Percentiles rank a stretch among this genome's conserved stretches.
Evolutionary conservation across 345 rosid genomes (phyloP).

Genomic region (Eucalyptus globulus): DNA sequence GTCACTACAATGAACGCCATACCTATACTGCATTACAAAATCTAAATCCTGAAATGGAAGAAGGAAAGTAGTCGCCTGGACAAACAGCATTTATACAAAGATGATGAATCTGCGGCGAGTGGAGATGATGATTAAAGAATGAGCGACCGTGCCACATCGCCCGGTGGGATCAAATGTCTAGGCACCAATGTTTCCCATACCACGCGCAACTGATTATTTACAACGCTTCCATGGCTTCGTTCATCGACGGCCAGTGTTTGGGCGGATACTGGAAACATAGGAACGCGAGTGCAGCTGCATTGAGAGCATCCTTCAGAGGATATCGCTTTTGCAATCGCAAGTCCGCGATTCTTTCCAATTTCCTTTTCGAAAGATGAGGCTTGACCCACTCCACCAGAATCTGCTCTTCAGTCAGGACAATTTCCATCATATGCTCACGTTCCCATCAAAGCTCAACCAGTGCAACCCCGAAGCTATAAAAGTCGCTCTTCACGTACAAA

Average conservation of each 20-base stretch:
- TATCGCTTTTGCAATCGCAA: background rate
- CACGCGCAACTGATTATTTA: background rate
- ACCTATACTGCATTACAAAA: background rate
- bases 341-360: background rate
- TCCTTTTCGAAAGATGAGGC: conserved; percentile 1
- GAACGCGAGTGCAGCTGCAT: background rate
- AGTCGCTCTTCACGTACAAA: too few species aligned
- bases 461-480: too few species aligned
- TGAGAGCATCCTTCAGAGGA: background rate
- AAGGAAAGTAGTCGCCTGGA: background rate
- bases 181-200: background rate
- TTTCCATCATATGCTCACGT: background rate
- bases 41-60: background rate
- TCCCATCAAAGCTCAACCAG: background rate
- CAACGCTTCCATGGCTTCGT: background rate
- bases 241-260: background rate
- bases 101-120: background rate
- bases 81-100: background rate
- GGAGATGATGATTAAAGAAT: background rate
- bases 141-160: background rate
- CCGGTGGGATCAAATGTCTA: background rate
- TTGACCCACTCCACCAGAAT: background rate
- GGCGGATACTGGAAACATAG: background rate
- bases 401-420: background rate
- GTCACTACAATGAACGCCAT: background rate